These are phyloP conservation scores for Blastobotrys ciferrii DNA, from an alignment of 1,139 yeast species.

Conservation along the genomic window DNA sequence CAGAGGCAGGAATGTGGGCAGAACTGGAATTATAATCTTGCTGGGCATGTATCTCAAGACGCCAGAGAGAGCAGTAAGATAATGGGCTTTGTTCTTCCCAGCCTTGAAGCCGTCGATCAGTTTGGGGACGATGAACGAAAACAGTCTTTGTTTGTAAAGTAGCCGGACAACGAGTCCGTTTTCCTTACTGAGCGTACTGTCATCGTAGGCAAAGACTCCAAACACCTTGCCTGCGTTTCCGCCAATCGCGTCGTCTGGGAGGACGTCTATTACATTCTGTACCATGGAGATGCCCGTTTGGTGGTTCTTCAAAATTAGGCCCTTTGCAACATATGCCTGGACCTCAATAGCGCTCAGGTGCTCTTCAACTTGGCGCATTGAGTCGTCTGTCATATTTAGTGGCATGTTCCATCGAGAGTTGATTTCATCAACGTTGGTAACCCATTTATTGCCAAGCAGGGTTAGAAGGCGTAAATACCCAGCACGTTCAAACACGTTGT, in stretches of 20 bases:
- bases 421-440: slow-evolving; percentile 8
- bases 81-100: slow-evolving; percentile 38
- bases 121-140: slow-evolving; percentile 45
- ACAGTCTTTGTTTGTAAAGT: slow-evolving; percentile 76
- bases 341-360: slow-evolving; percentile 47
- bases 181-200: slow-evolving; percentile 55
- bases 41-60: slow-evolving; percentile 65
- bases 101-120: slow-evolving; percentile 32
- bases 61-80: slow-evolving; percentile 63
- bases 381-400: slow-evolving; percentile 5
- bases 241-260: slow-evolving; percentile 39
- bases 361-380: slow-evolving; percentile 9
- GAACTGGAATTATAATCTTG: slow-evolving; percentile 58
- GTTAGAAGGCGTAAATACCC: slow-evolving; percentile 61
- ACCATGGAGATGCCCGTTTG: slow-evolving; percentile 39
- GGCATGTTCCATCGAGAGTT: neutral
- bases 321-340: slow-evolving; percentile 69
- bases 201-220: slow-evolving; percentile 64
- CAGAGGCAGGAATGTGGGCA: slow-evolving; percentile 65
- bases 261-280: slow-evolving; percentile 40
- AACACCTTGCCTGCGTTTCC: slow-evolving; percentile 51
- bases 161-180: slow-evolving; percentile 60
- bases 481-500: slow-evolving; percentile 42
- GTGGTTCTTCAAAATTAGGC: slow-evolving; percentile 60
- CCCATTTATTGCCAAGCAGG: slow-evolving; percentile 58